These are phyloP conservation scores for Colletotrichum sp. DNA, from an alignment of 2,329 filamentous ascomycete genomes.

Conservation along the genomic window DNA sequence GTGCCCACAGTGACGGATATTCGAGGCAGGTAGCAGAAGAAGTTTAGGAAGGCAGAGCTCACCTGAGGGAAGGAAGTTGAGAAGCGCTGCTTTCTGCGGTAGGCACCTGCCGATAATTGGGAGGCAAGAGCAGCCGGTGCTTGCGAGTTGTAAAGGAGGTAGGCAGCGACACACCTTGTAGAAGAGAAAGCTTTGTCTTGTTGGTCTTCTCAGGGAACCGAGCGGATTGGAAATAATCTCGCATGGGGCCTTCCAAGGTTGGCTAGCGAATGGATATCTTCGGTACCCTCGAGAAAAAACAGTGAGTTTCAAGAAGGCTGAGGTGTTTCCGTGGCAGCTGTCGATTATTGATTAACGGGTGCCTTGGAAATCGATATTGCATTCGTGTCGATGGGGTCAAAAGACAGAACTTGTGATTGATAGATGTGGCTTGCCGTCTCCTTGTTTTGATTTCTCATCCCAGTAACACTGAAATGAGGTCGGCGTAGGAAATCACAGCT, in stretches of 20 bases:
- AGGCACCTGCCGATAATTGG: not conserved
- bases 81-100: not conserved
- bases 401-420: not conserved
- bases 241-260: too few relatives aligned
- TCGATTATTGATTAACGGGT: not conserved
- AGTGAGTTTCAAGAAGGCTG: not conserved
- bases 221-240: not conserved
- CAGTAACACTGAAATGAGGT: not conserved
- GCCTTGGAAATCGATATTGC: not conserved
- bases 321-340: not conserved
- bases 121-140: not conserved
- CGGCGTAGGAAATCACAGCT: not conserved
- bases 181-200: not conserved
- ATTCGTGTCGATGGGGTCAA: not conserved
- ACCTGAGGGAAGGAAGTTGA: not conserved
- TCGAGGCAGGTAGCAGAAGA: not conserved
- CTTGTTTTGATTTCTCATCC: not conserved
- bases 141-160: not conserved
- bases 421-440: not conserved
- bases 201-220: not conserved
- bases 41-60: not conserved
- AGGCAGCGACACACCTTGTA: not conserved
- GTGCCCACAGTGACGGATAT: not conserved
- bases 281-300: not conserved
- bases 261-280: rapidly evolving